Percentiles rank a stretch among this genome's conserved stretches.
Conservation (phyloP, 2,329 filamentous ascomycete species). For the Stachybotrys echinatus region DNA sequence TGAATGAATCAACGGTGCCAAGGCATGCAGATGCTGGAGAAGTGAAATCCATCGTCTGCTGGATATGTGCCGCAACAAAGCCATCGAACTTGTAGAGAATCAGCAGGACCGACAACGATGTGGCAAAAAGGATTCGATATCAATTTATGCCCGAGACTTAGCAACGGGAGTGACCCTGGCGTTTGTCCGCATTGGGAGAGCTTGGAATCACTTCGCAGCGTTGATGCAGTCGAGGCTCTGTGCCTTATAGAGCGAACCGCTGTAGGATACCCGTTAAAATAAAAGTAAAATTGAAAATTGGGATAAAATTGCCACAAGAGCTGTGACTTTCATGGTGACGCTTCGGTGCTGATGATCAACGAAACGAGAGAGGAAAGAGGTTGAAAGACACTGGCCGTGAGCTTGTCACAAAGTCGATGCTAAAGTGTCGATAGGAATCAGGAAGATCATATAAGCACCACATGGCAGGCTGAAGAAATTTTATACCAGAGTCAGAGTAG, state of each 20-base stretch:
- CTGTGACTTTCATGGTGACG: neutral
- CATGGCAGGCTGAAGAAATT: neutral
- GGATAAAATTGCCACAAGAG: neutral
- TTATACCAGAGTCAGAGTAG: neutral
- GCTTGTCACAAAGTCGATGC: neutral
- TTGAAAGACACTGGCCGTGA: neutral
- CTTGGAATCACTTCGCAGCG: slow-evolving; percentile 35
- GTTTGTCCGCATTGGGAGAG: slow-evolving; percentile 23
- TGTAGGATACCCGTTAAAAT: neutral
- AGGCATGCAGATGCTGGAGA: slow-evolving; percentile 18
- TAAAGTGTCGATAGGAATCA: neutral
- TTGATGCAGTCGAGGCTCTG: slow-evolving; percentile 28
- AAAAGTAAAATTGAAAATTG: neutral
- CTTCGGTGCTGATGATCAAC: neutral
- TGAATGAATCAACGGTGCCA: slow-evolving; percentile 20
- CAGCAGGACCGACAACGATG: neutral
- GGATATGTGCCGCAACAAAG: slow-evolving; percentile 42
- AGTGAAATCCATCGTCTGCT: slow-evolving; percentile 37
- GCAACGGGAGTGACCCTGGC: slow-evolving; percentile 30
- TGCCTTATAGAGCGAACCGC: neutral
- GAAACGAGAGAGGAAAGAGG: neutral
- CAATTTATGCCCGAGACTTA: slow-evolving; percentile 16
- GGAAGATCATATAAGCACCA: neutral
- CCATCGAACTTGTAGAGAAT: slow-evolving; percentile 32
- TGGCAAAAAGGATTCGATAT: neutral